Evolutionary conservation across 371 early-diverging fungal genomes (phyloP).

Genomic region (Thermomucor indicae-seudaticae): DNA sequence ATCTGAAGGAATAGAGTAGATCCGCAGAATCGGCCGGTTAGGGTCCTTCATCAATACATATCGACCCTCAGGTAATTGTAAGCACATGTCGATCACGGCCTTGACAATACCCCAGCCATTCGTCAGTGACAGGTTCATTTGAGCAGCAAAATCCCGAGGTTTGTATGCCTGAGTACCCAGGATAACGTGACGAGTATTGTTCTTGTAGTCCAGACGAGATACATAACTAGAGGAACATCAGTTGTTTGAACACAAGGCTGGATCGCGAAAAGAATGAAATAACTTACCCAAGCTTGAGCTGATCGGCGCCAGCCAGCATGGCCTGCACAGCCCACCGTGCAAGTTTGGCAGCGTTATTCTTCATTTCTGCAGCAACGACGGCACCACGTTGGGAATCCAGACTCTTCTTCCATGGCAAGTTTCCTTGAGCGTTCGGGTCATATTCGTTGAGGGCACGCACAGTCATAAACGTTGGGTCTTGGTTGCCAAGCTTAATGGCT

Average conservation of each 20-base stretch:
- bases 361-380: slow-evolving; percentile 95
- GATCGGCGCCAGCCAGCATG: slow-evolving; percentile 83
- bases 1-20: slow-evolving; percentile 72
- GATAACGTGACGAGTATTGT: slow-evolving; percentile 78
- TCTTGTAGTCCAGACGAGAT: slow-evolving; percentile 75
- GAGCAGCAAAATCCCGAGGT: slow-evolving; percentile 88
- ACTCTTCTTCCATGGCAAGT: slow-evolving; percentile 93
- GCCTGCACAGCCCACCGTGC: slow-evolving; percentile 94
- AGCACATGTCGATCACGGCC: slow-evolving; percentile 84
- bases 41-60: slow-evolving; percentile 96
- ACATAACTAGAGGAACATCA: slow-evolving; percentile 42
- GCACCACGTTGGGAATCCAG: slow-evolving; percentile 96
- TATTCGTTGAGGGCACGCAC: slow-evolving; percentile 90
- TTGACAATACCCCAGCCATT: slow-evolving; percentile 96
- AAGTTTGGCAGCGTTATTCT: slow-evolving; percentile 95
- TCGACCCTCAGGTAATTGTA: slow-evolving; percentile 86
- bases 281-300: slow-evolving; percentile 78
- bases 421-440: slow-evolving; percentile 82
- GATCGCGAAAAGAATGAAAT: slow-evolving; percentile 22
- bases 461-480: slow-evolving; percentile 64
- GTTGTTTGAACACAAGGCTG: not conserved
- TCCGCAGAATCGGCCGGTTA: slow-evolving; percentile 82
- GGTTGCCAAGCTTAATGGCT: slow-evolving; percentile 56
- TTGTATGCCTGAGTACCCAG: slow-evolving; percentile 84
- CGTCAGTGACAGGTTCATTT: slow-evolving; percentile 81